Conservation (phyloP, 768 basidiomycete species). For the Boletellus ananas region DNA sequence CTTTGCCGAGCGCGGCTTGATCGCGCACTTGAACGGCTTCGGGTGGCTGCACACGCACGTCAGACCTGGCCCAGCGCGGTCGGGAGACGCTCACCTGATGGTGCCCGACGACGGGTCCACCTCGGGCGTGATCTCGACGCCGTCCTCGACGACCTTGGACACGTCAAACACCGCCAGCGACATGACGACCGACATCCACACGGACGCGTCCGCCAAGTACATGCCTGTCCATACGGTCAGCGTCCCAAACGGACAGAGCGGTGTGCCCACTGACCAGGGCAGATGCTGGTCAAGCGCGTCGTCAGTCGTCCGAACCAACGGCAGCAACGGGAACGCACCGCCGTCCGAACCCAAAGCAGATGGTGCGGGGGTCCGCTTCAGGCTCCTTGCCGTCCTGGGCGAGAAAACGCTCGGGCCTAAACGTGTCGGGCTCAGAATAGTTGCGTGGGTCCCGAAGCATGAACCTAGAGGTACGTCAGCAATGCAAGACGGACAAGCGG, state of each 20-base stretch:
- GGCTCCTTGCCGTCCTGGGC: conserved; percentile 31
- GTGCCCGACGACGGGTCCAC: conserved; percentile 58
- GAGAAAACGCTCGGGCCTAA: conserved; percentile 61
- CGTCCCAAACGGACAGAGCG: conserved; percentile 22
- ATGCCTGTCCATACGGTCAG: conserved; percentile 35
- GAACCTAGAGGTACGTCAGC: conserved; percentile 13
- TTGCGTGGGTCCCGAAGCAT: conserved; percentile 34
- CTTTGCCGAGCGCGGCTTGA: conserved; percentile 58
- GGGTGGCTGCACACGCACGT: conserved; percentile 43
- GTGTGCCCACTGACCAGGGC: conserved; percentile 22
- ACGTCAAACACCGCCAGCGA: conserved; percentile 50
- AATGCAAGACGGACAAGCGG: conserved; percentile 2
- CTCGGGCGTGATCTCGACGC: conserved; percentile 48
- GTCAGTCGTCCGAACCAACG: conserved; percentile 4
- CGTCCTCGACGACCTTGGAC: conserved; percentile 42
- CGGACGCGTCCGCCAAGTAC: conserved; percentile 49
- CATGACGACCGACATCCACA: conserved; percentile 42
- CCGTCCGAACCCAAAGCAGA: conserved; percentile 71
- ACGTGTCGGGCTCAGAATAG: conserved; percentile 52
- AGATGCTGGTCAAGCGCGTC: conserved; percentile 14
- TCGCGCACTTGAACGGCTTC: conserved; percentile 55
- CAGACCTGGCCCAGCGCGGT: neutral
- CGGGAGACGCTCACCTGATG: conserved; percentile 45
- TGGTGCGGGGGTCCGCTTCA: conserved; percentile 53
- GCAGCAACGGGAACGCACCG: conserved; percentile 34